Evolutionary conservation across 371 early-diverging fungal genomes (phyloP), one percentile per base, ranked within the genome.

Genomic region (Mucor racemosus): DNA sequence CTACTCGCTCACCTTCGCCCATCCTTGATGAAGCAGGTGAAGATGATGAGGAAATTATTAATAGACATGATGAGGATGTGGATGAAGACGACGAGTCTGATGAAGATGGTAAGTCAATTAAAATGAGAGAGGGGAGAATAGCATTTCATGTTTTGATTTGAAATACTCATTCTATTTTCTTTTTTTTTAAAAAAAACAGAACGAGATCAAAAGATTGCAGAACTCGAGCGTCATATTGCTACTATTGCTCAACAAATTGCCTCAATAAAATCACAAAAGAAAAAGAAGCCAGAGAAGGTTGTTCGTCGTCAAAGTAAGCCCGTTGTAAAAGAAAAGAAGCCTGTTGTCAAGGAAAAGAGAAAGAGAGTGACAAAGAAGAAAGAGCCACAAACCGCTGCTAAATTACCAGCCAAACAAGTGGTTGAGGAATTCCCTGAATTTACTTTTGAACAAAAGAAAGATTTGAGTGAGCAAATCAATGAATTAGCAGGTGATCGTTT

Each of bases 381-480:
- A 26, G 65, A 58, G n/a, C 14, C n/a, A 50, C 21, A 38, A 9
- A 46, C 57, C 0, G 10, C 31, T 26, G 58, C 38, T 21, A 38
- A 57, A 48, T 1, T 15, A 21, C 31, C 70, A 10, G 17, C 73
- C 0, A 69, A 64, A 46, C 60, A 67, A 39, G 40, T 68, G 39
- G 39, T 55, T 11, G 81, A 82, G 0, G 76, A 77, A 44, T 53
- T 77, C 26, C 81, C 85, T 26, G 87, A 88, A 42, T 85, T 98
- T 44, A 92, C 95, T 0, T 90, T 92, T 69, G 94, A 94, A 63
- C 94, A 97, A 75, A 97, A 97, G 87, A 87, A 89, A 46, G 94
- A 94, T 61, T 85, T 98, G 15, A 92, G 92, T 71, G 90, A 89
- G 48, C 86, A 85, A 40, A 97, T 98, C 72, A 92, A 91, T 63